Conservation (phyloP, 2,329 filamentous ascomycete species). For the Balansia obtecta region DNA sequence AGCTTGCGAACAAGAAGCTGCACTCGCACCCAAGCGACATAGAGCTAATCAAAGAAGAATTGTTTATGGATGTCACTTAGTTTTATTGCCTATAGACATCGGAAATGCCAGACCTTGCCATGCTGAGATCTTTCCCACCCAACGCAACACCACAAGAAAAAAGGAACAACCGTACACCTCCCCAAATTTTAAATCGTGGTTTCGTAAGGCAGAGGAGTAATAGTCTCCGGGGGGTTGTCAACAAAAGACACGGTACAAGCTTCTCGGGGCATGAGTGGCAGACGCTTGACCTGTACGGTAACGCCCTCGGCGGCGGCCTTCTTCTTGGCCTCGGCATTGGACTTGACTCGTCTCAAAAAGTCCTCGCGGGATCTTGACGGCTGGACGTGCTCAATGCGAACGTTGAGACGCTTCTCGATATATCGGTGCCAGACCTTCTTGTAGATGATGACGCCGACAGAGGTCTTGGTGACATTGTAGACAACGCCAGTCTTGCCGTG, state of each 20-base stretch:
- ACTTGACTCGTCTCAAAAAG: constrained; percentile 93
- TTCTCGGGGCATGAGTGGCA: constrained; percentile 66
- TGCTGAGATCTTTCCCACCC: constrained; percentile 32
- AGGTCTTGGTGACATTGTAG: constrained; percentile 98
- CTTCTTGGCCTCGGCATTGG: constrained; percentile 84
- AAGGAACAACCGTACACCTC: constrained; percentile 18
- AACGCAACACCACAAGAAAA: constrained; percentile 30
- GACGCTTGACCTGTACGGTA: constrained; percentile 87
- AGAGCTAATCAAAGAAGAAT: neutral
- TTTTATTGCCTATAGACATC: constrained; percentile 28
- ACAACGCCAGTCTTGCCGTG: constrained; percentile 97
- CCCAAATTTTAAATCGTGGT: constrained; percentile 72
- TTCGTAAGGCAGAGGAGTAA: constrained; percentile 90
- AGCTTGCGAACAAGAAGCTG: neutral
- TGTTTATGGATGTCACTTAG: constrained; percentile 20
- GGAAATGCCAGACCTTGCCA: constrained; percentile 30
- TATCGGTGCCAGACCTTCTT: constrained; percentile 99
- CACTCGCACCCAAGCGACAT: neutral
- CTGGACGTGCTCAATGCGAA: constrained; percentile 93
- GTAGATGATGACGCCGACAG: constrained; percentile 98
- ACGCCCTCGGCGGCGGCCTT: constrained; percentile 84
- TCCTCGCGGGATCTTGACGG: constrained; percentile 93
- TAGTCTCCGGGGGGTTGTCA: constrained; percentile 81
- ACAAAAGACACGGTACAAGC: constrained; percentile 67
- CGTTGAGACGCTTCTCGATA: constrained; percentile 99